Percentiles rank a stretch among this genome's conserved stretches.
These are phyloP conservation scores for Fomitiporia mediterranea DNA, from an alignment of 1,284 basidiomycete species.

Conservation along the genomic window DNA sequence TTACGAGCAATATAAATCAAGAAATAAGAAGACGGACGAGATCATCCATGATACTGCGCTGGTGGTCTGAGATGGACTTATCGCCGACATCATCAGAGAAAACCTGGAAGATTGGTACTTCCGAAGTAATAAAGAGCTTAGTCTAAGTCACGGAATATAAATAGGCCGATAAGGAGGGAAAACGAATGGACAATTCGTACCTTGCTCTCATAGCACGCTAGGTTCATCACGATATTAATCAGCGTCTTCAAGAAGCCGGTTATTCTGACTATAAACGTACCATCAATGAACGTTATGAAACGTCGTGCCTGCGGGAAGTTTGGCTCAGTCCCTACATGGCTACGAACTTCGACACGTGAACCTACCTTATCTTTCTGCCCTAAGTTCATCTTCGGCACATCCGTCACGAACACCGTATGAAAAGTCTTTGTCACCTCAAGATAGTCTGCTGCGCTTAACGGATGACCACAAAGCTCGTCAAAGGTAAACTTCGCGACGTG, in stretches of 20 bases:
- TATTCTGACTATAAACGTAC: constrained; percentile 35
- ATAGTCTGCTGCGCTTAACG: constrained; percentile 93
- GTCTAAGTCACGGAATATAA: constrained; percentile 44
- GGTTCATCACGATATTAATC: background rate
- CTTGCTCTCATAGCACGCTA: constrained; percentile 89
- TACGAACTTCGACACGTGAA: constrained; percentile 7
- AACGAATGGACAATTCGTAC: constrained; percentile 32
- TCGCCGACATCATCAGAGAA: constrained; percentile 70
- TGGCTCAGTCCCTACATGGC: constrained; percentile 1
- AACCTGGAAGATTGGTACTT: constrained; percentile 83
- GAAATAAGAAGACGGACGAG: constrained; percentile 49
- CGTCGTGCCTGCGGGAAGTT: constrained; percentile 64
- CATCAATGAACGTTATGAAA: constrained; percentile 98
- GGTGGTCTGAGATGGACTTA: constrained; percentile 64
- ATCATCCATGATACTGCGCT: constrained; percentile 88
- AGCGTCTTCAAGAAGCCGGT: background rate
- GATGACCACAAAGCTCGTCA: constrained; percentile 82
- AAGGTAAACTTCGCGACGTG: constrained; percentile 87
- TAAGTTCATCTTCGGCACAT: constrained; percentile 86
- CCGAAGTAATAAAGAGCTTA: constrained; percentile 85
- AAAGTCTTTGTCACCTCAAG: constrained; percentile 90
- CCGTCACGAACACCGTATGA: constrained; percentile 82
- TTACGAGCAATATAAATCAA: too few relatives aligned
- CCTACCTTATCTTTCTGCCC: constrained; percentile 82
- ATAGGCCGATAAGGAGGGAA: background rate